Evolutionary conservation across 768 basidiomycete genomes (phyloP), one percentile per base, ranked within the genome.

Genomic region (Kwoniella newhampshirensis): DNA sequence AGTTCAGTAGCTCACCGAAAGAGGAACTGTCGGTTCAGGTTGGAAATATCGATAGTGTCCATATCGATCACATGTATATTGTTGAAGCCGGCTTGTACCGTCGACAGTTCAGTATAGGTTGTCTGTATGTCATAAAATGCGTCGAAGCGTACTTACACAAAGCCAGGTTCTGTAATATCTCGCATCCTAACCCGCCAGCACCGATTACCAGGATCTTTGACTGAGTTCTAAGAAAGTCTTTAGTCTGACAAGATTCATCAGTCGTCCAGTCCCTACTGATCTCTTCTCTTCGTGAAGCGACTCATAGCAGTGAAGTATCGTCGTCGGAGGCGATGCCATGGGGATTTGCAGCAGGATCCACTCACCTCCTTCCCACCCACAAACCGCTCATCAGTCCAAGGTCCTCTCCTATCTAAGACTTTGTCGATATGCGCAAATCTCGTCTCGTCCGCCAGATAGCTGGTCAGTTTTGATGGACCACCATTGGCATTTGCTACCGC

Each of bases 41-140:
- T 99, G 72, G 92, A 97, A 72, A 99, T 89, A 78, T 99, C 94
- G 75, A 98, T 99, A 15, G 94, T 97, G 81, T 99, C 94, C 93
- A 99, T 98, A 81, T 99, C 96, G 74, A 99, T 98, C 59, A 99
- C 93, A 81, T 97, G 91, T 64, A 98, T 96, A 71, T 98, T 89
- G 77, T 88, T 89, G 85, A 98, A 99, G 23, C 96, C 96, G 42
- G 90, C 77, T 78, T 40, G 18, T 35, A 35, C n/a, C n/a, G n/a
- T n/a, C n/a, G n/a, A n/a, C n/a, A n/a, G n/a, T n/a, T n/a, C n/a
- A n/a, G n/a, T n/a, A n/a, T n/a, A n/a, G n/a, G n/a, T 18, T 18
- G 26, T 32, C 17, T 13, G 11, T 36, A 37, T n/a, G 12, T 30
- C 28, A 35, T 39, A 45, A 39, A 30, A 12, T 26, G 32, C 18